Conservation (phyloP, 2,329 filamentous ascomycete genomes). For the Trichophyton mentagrophytes region DNA sequence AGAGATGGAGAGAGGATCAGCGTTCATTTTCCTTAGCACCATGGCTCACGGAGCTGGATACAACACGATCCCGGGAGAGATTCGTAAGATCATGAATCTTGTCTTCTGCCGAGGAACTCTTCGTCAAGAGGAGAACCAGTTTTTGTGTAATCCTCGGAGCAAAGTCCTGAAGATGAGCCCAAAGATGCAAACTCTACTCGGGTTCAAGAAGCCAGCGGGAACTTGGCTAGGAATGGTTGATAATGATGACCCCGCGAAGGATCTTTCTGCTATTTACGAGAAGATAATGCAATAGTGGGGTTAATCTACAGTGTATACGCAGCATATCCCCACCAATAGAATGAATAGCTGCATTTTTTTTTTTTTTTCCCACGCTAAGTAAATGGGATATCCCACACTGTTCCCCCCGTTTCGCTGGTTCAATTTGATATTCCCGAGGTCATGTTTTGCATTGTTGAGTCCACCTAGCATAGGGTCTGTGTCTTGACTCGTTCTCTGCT, state of each 20-base stretch:
- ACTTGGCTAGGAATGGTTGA: slow-evolving; percentile 4
- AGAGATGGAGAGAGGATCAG: slow-evolving; percentile 4
- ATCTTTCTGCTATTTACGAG: slow-evolving; percentile 2
- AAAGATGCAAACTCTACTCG: slow-evolving; percentile 1
- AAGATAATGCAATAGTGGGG: not conserved
- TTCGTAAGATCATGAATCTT: slow-evolving; percentile 3
- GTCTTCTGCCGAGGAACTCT: slow-evolving; percentile 1
- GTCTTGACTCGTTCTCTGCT: no score
- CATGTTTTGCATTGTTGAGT: no score
- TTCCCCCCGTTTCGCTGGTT: no score
- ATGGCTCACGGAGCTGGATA: slow-evolving; percentile 1
- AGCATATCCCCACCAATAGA: no score
- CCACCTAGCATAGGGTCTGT: no score
- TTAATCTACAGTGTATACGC: not conserved
- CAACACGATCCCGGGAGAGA: not conserved
- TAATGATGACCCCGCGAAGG: slow-evolving; percentile 5
- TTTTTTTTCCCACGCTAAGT: no score
- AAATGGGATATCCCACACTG: no score
- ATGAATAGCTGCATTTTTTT: no score
- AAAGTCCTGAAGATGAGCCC: slow-evolving; percentile 5
- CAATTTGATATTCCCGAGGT: no score
- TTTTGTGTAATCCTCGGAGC: slow-evolving; percentile 2
- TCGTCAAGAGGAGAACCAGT: slow-evolving; percentile 3
- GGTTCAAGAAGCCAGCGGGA: slow-evolving; percentile 4
- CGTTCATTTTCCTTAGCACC: slow-evolving; percentile 4